Percentiles rank a stretch among this genome's conserved stretches.
phyloP scores from a whole-genome alignment of 225 moss, liverwort and hornwort species.

The Polytrichum formosum region DNA sequence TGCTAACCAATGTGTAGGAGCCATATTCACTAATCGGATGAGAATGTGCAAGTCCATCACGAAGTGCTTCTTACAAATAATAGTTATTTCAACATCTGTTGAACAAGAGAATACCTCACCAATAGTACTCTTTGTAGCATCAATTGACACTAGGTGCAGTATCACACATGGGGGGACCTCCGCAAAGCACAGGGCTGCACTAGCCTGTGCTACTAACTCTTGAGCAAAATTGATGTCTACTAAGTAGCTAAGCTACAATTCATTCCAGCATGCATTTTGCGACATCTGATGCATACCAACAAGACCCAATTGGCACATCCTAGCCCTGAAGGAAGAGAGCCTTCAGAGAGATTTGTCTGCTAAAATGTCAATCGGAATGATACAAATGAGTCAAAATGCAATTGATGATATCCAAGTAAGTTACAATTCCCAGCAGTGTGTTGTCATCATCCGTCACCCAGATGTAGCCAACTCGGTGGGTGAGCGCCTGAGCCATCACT shows the following conservation, averaged over 20 bases:
- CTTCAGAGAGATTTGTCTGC: not conserved
- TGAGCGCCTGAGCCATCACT: slow-evolving; percentile 75
- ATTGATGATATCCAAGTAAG: slow-evolving; percentile 60
- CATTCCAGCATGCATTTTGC: not conserved
- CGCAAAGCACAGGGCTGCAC: slow-evolving; percentile 17
- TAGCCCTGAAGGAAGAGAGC: not conserved
- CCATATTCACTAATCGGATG: too few species aligned
- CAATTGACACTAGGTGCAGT: slow-evolving; percentile 16
- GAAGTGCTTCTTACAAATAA: too few species aligned
- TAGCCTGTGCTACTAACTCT: slow-evolving; percentile 17
- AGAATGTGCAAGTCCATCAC: too few species aligned
- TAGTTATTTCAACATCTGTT: not conserved
- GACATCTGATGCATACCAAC: not conserved
- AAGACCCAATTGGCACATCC: not conserved
- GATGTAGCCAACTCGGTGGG: slow-evolving; percentile 67
- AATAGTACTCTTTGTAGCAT: slow-evolving; percentile 11
- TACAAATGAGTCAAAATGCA: slow-evolving; percentile 54
- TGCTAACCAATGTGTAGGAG: too few species aligned
- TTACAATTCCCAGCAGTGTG: slow-evolving; percentile 69
- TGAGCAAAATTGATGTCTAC: slow-evolving; percentile 16
- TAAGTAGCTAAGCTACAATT: not conserved
- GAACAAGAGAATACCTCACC: not conserved
- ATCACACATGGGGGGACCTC: slow-evolving; percentile 16
- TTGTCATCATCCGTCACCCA: slow-evolving; percentile 72
- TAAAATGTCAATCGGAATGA: slow-evolving; percentile 19